Evolutionary conservation across 176 grass and related monocot genomes (phyloP).

Genomic region (Hordeum marinum): DNA sequence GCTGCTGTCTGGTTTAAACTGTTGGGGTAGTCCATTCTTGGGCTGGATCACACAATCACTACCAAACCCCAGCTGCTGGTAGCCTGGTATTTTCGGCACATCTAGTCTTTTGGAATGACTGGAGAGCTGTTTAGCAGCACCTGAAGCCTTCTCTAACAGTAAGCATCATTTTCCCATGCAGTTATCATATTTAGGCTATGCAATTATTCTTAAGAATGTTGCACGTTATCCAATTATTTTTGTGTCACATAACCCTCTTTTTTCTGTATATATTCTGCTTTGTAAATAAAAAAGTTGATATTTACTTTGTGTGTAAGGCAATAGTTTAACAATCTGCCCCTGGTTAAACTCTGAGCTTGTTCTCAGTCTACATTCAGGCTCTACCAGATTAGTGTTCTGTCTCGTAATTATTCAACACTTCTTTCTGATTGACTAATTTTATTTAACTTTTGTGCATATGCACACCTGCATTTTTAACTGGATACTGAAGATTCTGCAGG

Average conservation of each 20-base stretch:
- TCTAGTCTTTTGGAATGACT: constrained; percentile 38
- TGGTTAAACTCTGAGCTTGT: constrained; percentile 38
- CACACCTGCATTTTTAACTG: background rate
- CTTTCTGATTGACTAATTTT: background rate
- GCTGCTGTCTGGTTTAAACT: background rate
- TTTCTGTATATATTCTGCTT: background rate
- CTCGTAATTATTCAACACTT: background rate
- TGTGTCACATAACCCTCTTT: background rate
- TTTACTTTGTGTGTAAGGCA: constrained; percentile 15
- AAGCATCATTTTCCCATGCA: background rate
- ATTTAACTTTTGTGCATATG: background rate
- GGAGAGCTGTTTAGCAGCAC: constrained; percentile 50
- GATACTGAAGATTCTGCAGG: constrained; percentile 30
- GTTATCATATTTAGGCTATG: constrained; percentile 1
- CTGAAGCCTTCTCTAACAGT: constrained; percentile 41
- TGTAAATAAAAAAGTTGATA: background rate
- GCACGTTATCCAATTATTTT: background rate
- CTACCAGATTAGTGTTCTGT: constrained; percentile 39
- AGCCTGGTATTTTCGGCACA: constrained; percentile 33
- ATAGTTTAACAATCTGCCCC: constrained; percentile 36
- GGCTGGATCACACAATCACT: background rate
- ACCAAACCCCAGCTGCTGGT: background rate
- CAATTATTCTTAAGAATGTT: background rate
- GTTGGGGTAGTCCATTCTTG: background rate
- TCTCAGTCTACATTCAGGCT: constrained; percentile 44